A percentile compares a stretch with the other conserved stretches of the same genome.
phyloP scores from a whole-genome alignment of 2,329 filamentous ascomycete genomes.

The Aspergillus awamori region DNA sequence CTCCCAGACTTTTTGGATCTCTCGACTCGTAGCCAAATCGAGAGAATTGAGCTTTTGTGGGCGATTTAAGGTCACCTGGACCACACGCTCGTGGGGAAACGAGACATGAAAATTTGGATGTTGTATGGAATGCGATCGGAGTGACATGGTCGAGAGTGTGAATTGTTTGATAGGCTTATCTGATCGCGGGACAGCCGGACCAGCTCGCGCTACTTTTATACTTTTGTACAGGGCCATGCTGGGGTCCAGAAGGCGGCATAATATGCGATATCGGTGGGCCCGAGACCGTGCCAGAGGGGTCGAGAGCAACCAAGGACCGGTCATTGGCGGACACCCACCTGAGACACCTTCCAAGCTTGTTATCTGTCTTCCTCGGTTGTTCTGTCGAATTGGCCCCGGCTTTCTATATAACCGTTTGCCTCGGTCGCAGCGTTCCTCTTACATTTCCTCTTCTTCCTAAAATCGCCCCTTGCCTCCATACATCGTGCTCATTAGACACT shows the following conservation, averaged over 20 bases:
- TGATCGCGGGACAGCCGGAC: neutral
- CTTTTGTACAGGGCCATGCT: neutral
- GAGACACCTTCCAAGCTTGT: neutral
- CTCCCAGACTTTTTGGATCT: slow-evolving; percentile 53
- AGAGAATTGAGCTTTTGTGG: slow-evolving; percentile 47
- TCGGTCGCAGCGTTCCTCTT: neutral
- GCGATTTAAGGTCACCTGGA: slow-evolving; percentile 48
- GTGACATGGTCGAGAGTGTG: slow-evolving; percentile 6
- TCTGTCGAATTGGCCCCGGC: neutral
- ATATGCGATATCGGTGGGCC: neutral
- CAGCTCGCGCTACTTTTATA: neutral
- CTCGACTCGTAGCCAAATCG: slow-evolving; percentile 44
- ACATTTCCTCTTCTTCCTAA: neutral
- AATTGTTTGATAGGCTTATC: neutral
- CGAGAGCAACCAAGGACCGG: neutral
- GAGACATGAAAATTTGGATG: slow-evolving; percentile 31
- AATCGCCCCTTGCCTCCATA: neutral
- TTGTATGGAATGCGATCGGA: neutral
- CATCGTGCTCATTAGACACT: neutral
- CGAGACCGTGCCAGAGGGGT: neutral
- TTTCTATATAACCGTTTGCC: neutral
- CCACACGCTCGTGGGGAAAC: slow-evolving; percentile 46
- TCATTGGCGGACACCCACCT: neutral
- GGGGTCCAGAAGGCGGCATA: too few species aligned
- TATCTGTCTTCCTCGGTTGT: neutral